Evolutionary conservation across 805 yeast genomes (phyloP), one percentile per base, ranked within the genome.

Genomic region (Ogataea angusta): DNA sequence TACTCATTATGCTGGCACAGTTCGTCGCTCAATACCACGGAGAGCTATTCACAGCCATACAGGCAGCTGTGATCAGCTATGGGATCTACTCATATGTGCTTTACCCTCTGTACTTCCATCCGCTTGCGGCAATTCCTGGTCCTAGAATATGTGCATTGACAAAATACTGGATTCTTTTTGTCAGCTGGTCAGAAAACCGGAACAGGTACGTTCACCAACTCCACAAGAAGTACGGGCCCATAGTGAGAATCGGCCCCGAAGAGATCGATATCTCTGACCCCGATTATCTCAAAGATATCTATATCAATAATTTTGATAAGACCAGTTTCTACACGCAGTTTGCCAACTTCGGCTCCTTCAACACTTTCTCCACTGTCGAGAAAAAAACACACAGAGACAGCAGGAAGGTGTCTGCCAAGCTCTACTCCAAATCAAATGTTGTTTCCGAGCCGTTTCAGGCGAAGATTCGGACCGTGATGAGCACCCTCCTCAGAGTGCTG

Each of bases 221-320:
- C 42, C 90, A 83, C 51, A 34, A 55, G 33, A 56, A 63, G 42
- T 80, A 80, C 50, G 90, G 89, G 1, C 72, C 81, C 6, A 75
- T 82, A 3, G 78, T 83, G 5, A 64, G 83, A 16, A 59, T 83
- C 10, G 70, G 78, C 1, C 88, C 89, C 2, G 60, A 64, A 17
- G 88, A 81, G 49, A 64, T 83, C 14, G 78, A 83, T 36, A 70
- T 82, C 32, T 67, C 75, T 32, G 77, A 80, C 37, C 53, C 68
- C 4, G 68, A 68, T 34, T 73, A 66, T 45, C 48, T 80, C 29
- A 73, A 72, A 48, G 78, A 76, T 30, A 70, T 83, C 15, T 84
- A 83, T 56, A 59, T 74, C 39, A 70, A 68, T 43, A 64, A 82
- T 64, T 65, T 71, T 64, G 72, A 84, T 64, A 69, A 83, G 66